Evolutionary conservation across 345 rosid genomes (phyloP).

Genomic region (Gynandropsis gynandra): DNA sequence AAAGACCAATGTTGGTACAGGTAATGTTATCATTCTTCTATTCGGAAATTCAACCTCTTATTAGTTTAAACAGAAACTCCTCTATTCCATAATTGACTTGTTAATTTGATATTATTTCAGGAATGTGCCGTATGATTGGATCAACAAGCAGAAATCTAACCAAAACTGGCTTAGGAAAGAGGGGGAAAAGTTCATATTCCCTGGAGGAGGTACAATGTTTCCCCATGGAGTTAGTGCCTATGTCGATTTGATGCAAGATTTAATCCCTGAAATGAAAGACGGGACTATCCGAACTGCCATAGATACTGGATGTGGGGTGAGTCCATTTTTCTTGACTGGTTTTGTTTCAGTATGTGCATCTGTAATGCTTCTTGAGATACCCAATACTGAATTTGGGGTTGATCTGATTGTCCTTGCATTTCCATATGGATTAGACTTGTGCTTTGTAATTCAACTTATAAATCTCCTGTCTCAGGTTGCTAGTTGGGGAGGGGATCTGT

Average conservation of each 20-base stretch:
- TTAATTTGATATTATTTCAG: conserved; percentile 40
- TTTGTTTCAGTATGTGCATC: too few relatives aligned
- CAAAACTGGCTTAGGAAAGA: too few relatives aligned
- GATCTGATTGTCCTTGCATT: too few relatives aligned
- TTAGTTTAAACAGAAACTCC: too few relatives aligned
- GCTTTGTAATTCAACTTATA: too few relatives aligned
- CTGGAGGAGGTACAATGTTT: conserved; percentile 99
- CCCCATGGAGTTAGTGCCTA: conserved; percentile 93
- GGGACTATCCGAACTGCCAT: conserved; percentile 89
- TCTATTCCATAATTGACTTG: conserved; percentile 6
- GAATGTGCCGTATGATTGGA: conserved; percentile 94
- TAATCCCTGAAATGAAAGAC: conserved; percentile 91
- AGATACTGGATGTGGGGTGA: conserved; percentile 98
- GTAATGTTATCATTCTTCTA: conserved; percentile 35
- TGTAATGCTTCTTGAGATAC: too few relatives aligned
- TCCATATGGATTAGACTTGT: too few relatives aligned
- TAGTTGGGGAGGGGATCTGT: conserved; percentile 98
- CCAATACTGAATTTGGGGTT: too few relatives aligned
- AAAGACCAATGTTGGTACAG: conserved; percentile 93
- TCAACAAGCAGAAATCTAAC: too few relatives aligned
- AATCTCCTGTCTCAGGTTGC: conserved; percentile 61
- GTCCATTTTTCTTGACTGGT: conserved; percentile 25
- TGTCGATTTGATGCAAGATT: conserved; percentile 86
- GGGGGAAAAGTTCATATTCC: too few relatives aligned
- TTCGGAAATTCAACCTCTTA: neutral